A percentile compares a stretch with the other conserved stretches of the same genome.
Conservation (phyloP, 345 rosid species). For the Brassica cretica region DNA sequence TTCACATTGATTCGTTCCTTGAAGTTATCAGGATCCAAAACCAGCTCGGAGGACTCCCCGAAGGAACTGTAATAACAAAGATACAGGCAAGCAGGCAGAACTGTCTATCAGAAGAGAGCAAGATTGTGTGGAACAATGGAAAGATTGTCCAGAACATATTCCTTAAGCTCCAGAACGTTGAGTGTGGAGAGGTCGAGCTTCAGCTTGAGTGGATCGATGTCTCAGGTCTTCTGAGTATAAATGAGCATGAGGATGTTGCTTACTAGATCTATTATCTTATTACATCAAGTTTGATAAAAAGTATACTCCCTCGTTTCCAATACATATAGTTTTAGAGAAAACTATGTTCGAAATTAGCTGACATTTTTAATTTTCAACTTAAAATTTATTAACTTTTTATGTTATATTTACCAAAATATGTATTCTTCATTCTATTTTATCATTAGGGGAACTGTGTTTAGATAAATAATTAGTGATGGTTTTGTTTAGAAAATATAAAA, state of each 20-base stretch:
- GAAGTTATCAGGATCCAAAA: constrained; percentile 52
- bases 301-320: too few species aligned
- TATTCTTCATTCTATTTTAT: too few species aligned
- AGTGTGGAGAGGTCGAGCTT: constrained; percentile 60
- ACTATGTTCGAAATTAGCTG: too few species aligned
- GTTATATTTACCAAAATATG: too few species aligned
- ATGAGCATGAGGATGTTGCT: neutral
- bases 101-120: constrained; percentile 63
- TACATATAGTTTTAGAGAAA: too few species aligned
- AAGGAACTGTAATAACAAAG: constrained; percentile 54
- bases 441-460: too few species aligned
- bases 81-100: constrained; percentile 53
- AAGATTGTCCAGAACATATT: constrained; percentile 56
- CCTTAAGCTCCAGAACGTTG: constrained; percentile 59
- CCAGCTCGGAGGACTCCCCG: constrained; percentile 41
- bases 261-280: neutral
- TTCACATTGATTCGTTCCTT: constrained; percentile 48
- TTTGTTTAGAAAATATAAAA: too few species aligned
- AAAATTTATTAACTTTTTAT: too few species aligned
- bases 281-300: neutral
- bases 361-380: too few species aligned
- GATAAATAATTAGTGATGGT: too few species aligned
- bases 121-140: constrained; percentile 52
- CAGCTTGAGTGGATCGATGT: constrained; percentile 66
- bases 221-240: neutral